These are phyloP conservation scores for Tricholoma hemisulphureum DNA, from an alignment of 768 basidiomycete genomes.

Conservation along the genomic window DNA sequence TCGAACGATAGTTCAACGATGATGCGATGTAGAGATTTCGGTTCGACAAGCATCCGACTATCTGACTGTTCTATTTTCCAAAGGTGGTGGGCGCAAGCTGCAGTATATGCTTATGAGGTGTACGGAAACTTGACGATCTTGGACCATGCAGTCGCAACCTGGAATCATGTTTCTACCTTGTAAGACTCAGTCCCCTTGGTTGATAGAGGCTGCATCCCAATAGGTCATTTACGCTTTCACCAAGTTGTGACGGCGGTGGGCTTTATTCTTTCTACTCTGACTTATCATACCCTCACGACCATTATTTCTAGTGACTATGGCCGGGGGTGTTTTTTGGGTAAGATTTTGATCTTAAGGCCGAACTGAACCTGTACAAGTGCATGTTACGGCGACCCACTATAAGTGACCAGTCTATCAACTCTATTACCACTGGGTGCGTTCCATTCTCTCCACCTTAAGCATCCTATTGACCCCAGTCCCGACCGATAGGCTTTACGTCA, in stretches of 20 bases:
- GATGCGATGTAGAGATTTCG: constrained; percentile 41
- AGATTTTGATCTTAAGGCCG: too few relatives aligned
- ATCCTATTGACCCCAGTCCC: too few relatives aligned
- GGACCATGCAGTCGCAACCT: constrained; percentile 44
- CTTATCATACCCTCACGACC: too few relatives aligned
- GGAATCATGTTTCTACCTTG: constrained; percentile 49
- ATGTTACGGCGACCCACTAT: constrained; percentile 41
- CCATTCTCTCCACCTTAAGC: too few relatives aligned
- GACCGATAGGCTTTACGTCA: constrained; percentile 19
- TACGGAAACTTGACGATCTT: constrained; percentile 44
- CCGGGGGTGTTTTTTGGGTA: constrained; percentile 59
- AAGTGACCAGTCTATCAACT: constrained; percentile 45
- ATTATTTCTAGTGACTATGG: constrained; percentile 45
- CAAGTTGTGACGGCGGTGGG: constrained; percentile 46
- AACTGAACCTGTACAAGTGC: too few relatives aligned
- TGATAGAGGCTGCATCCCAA: constrained; percentile 36
- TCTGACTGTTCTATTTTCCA: not conserved
- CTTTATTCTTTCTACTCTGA: too few relatives aligned
- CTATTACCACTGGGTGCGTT: constrained; percentile 56
- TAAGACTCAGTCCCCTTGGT: too few relatives aligned
- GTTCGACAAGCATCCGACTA: too few relatives aligned
- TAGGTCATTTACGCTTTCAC: constrained; percentile 41
- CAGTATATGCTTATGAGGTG: constrained; percentile 46
- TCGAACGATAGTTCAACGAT: constrained; percentile 53
- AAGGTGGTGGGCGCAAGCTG: constrained; percentile 57